These are phyloP conservation scores for Multifurca ochricompacta DNA, from an alignment of 768 basidiomycete genomes.

Conservation along the genomic window DNA sequence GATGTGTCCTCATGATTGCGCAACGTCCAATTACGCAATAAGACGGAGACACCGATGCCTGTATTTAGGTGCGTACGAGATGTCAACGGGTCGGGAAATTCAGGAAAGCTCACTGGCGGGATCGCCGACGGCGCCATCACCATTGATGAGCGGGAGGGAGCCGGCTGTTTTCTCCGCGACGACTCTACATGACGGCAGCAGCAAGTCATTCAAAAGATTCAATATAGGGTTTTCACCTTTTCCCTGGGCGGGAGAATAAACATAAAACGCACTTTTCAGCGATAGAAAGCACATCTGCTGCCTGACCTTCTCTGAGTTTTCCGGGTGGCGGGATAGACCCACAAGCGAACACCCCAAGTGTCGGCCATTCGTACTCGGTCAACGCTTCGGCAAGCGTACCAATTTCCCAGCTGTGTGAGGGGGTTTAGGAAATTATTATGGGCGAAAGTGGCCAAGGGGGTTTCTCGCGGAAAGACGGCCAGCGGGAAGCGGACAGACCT, in stretches of 20 bases:
- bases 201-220: constrained; percentile 1
- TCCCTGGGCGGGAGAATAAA: not conserved
- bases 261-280: constrained; percentile 31
- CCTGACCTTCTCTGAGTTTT: constrained; percentile 26
- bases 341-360: constrained; percentile 41
- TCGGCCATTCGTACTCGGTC: constrained; percentile 42
- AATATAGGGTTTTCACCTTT: not conserved
- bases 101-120: constrained; percentile 41
- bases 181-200: constrained; percentile 26
- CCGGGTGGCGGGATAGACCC: constrained; percentile 36
- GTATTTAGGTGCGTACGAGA: not conserved
- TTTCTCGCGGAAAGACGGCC: not conserved
- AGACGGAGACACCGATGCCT: constrained; percentile 48
- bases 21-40: constrained; percentile 48
- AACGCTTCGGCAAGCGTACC: constrained; percentile 51
- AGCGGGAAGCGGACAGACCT: constrained; percentile 1
- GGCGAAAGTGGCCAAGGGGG: not conserved
- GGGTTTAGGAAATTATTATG: too few species aligned
- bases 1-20: constrained; percentile 25
- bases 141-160: constrained; percentile 36
- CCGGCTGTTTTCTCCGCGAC: constrained; percentile 32
- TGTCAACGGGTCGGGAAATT: not conserved
- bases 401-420: constrained; percentile 44
- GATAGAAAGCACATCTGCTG: constrained; percentile 36
- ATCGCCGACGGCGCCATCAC: constrained; percentile 50